Percentiles rank a stretch among this genome's conserved stretches.
Conservation (phyloP, 2,329 filamentous ascomycete species). For the Claviceps sp. region DNA sequence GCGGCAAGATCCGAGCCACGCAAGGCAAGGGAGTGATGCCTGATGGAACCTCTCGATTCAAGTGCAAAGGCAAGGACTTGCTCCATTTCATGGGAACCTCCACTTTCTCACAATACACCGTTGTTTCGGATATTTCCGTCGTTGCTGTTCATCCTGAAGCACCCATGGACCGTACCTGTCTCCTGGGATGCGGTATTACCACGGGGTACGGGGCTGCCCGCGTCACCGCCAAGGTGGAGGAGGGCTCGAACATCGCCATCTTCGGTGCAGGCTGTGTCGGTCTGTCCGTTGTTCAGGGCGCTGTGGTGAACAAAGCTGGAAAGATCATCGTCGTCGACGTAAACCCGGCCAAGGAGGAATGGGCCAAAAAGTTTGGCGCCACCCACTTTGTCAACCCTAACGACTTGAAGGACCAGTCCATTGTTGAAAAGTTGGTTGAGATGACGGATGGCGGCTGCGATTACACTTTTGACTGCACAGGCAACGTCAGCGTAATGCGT, state of each 20-base stretch:
- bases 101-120: slow-evolving; percentile 97
- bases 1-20: slow-evolving; percentile 95
- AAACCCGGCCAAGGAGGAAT: slow-evolving; percentile 82
- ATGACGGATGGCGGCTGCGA: slow-evolving; percentile 97
- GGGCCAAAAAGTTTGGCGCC: slow-evolving; percentile 87
- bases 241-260: slow-evolving; percentile 78
- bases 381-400: slow-evolving; percentile 94
- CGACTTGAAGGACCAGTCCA: slow-evolving; percentile 62
- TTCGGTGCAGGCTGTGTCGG: slow-evolving; percentile 96
- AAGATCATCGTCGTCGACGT: slow-evolving; percentile 65
- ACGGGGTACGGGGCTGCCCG: slow-evolving; percentile 93
- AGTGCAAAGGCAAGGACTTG: slow-evolving; percentile 84
- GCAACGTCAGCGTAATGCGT: slow-evolving; percentile 92
- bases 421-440: slow-evolving; percentile 87
- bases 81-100: slow-evolving; percentile 99
- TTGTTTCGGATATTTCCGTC: slow-evolving; percentile 96
- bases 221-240: slow-evolving; percentile 84
- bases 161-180: slow-evolving; percentile 88
- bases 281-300: slow-evolving; percentile 87
- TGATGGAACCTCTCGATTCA: slow-evolving; percentile 90
- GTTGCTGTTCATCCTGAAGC: slow-evolving; percentile 85
- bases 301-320: slow-evolving; percentile 66
- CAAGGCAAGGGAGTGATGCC: slow-evolving; percentile 96
- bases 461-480: slow-evolving; percentile 99
- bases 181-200: slow-evolving; percentile 96